Conservation (phyloP, 768 basidiomycete genomes). For the Hypsizygus marmoreus region DNA sequence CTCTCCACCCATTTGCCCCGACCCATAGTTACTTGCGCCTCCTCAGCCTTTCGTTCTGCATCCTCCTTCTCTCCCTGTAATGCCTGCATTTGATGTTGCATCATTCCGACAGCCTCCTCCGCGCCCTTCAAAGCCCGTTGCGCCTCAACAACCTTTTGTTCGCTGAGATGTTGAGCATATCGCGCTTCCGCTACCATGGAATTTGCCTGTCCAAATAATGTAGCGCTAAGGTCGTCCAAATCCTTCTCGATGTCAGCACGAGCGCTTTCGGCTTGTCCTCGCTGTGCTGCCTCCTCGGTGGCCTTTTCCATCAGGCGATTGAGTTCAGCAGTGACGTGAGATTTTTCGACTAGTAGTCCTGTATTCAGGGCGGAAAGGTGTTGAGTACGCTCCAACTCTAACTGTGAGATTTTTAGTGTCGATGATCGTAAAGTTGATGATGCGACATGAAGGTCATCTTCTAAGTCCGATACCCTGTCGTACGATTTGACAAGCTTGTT, state of each 20-base stretch:
- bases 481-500: constrained; percentile 90
- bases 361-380: constrained; percentile 91
- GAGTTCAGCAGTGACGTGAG: constrained; percentile 88
- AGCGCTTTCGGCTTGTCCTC: constrained; percentile 89
- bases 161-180: constrained; percentile 59
- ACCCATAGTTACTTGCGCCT: constrained; percentile 54
- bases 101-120: constrained; percentile 80
- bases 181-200: constrained; percentile 97
- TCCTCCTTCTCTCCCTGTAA: constrained; percentile 68
- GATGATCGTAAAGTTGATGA: constrained; percentile 59
- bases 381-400: constrained; percentile 83
- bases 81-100: constrained; percentile 85
- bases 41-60: constrained; percentile 52
- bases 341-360: constrained; percentile 88
- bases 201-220: constrained; percentile 90
- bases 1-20: constrained; percentile 71
- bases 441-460: constrained; percentile 80
- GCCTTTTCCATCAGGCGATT: constrained; percentile 92
- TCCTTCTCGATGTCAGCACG: constrained; percentile 87
- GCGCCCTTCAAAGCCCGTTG: constrained; percentile 80
- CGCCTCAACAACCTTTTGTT: constrained; percentile 74
- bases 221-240: constrained; percentile 90
- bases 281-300: constrained; percentile 90
- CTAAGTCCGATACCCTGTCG: constrained; percentile 89
- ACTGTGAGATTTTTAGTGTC: constrained; percentile 67